Percentiles rank a stretch among this genome's conserved stretches.
Evolutionary conservation across 805 yeast genomes (phyloP).

Genomic region (Ogataea ganodermae): DNA sequence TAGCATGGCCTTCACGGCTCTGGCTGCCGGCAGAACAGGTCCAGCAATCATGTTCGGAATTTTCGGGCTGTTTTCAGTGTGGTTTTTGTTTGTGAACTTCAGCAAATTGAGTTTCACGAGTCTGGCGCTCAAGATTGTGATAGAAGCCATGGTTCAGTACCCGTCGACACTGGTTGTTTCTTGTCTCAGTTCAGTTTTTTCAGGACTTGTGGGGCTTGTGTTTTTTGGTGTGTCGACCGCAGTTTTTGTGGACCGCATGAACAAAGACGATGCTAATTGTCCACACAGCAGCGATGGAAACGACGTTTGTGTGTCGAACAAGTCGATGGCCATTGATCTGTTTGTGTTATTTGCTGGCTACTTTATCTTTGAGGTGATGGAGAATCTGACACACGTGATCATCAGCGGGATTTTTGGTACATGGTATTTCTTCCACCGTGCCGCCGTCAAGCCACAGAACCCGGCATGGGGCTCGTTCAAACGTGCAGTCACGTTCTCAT

Average conservation of each 20-base stretch:
- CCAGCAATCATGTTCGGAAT: slow-evolving; percentile 21
- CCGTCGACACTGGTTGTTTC: slow-evolving; percentile 66
- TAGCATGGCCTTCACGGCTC: slow-evolving; percentile 22
- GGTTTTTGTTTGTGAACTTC: slow-evolving; percentile 28
- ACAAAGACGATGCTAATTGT: slow-evolving; percentile 55
- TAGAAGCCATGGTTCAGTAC: slow-evolving; percentile 71
- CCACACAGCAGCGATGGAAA: slow-evolving; percentile 32
- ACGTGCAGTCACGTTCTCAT: slow-evolving; percentile 80
- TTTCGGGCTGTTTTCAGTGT: slow-evolving; percentile 24
- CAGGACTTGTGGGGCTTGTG: slow-evolving; percentile 63
- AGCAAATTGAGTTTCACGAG: slow-evolving; percentile 34
- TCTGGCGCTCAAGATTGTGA: slow-evolving; percentile 42
- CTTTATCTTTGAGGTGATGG: slow-evolving; percentile 78
- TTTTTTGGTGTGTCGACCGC: slow-evolving; percentile 69
- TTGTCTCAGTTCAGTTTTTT: slow-evolving; percentile 39
- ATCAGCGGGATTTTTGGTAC: slow-evolving; percentile 85
- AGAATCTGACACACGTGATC: slow-evolving; percentile 77
- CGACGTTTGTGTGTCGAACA: slow-evolving; percentile 34
- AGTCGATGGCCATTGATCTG: slow-evolving; percentile 39
- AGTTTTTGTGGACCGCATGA: slow-evolving; percentile 26
- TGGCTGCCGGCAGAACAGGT: slow-evolving; percentile 24
- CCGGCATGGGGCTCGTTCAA: slow-evolving; percentile 80
- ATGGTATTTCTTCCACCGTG: slow-evolving; percentile 72
- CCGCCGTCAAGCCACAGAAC: slow-evolving; percentile 63
- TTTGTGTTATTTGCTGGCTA: slow-evolving; percentile 82